phyloP scores from a whole-genome alignment of 257 asterid genomes.

The Jaltomata sinuosa region DNA sequence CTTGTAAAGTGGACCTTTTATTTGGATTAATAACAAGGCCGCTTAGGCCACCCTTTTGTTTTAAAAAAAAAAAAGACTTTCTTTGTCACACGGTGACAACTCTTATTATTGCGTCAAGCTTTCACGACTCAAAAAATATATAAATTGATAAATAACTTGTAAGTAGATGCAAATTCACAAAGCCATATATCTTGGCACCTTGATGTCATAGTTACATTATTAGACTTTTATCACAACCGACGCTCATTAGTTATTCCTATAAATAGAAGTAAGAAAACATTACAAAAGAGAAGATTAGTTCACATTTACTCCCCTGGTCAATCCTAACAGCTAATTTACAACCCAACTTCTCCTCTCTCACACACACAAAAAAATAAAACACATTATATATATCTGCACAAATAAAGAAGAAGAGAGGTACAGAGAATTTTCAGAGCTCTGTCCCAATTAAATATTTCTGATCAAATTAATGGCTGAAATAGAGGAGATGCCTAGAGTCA shows the following conservation, averaged over 20 bases:
- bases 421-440: not conserved
- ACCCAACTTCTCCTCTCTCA: not conserved
- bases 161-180: not conserved
- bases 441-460: not conserved
- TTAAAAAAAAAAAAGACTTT: too few species aligned
- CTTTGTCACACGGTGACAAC: rapidly evolving
- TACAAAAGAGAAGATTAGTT: not conserved
- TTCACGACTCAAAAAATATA: too few species aligned
- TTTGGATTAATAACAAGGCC: too few species aligned
- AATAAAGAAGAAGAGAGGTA: not conserved
- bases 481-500: conserved; percentile 28
- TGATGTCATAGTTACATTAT: not conserved
- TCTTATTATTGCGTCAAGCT: not conserved
- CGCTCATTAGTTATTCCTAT: not conserved
- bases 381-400: not conserved
- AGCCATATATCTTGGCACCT: not conserved
- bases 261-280: not conserved
- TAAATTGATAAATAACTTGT: not conserved
- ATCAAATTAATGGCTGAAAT: conserved; percentile 34
- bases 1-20: too few species aligned
- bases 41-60: too few species aligned
- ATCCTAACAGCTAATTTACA: not conserved
- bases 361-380: not conserved
- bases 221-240: not conserved
- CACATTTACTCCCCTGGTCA: not conserved